Evolutionary conservation across 805 yeast species (phyloP), one percentile per base, ranked within the genome.

Genomic region (Lipomyces yamadae): DNA sequence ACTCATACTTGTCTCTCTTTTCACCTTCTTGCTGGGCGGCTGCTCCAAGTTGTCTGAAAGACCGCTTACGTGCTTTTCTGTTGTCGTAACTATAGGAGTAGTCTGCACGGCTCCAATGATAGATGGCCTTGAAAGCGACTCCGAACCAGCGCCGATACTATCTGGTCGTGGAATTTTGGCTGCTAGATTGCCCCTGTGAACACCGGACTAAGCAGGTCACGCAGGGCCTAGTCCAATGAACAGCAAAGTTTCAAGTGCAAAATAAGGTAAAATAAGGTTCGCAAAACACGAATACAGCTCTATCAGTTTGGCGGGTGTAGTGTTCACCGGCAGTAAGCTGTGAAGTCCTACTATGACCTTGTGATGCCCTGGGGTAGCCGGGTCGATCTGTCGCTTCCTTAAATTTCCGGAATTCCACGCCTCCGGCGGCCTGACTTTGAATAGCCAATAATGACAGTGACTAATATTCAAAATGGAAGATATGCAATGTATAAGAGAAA

Each of bases 1-100:
- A 42, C 67, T 64, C 67, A 64, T 64, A 39, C 57, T 58, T 33
- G 48, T 42, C 15, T 42, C 48, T n/a, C 48, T 18, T 42, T 34
- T 56, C 58, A 18, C 34, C 48, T 56, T 56, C 58, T 56, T 56
- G 58, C 45, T n/a, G 7, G 34, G 24, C n/a, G 35, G 58, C n/a
- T n/a, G 48, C 48, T 42, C 48, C 48, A n/a, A 8, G 48, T n/a
- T 18, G 24, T 42, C 48, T 42, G 48, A 15, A 42, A 42, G 48
- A 24, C 18, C 48, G 48, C 48, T 42, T n/a, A 42, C n/a, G 15
- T n/a, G 18, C 24, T 42, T 42, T 42, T n/a, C 48, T 18, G 48
- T n/a, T 24, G 24, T 15, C 8, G 24, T 24, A 24, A 42, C 24
- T 42, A 42, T 42, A 42, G 48, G 48, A 5, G 24, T 24, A 24